Conservation (phyloP, 495 filamentous ascomycete species). For the Xeromyces bisporus region DNA sequence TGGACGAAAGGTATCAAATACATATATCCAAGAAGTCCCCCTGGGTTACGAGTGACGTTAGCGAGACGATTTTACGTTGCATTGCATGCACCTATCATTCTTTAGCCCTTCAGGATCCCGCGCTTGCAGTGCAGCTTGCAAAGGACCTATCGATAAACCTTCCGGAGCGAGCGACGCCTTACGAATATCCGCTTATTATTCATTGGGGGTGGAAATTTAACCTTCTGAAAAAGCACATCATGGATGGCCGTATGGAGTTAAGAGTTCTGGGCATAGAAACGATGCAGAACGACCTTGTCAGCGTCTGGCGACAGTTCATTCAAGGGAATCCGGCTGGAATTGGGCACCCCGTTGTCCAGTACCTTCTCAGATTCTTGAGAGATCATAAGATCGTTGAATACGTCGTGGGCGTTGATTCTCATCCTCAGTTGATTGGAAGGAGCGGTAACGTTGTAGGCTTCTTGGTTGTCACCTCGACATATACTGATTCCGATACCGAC, state of each 20-base stretch:
- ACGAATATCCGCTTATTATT: constrained; percentile 27
- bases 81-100: constrained; percentile 13
- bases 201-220: constrained; percentile 52
- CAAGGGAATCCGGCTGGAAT: constrained; percentile 18
- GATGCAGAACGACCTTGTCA: constrained; percentile 58
- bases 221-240: constrained; percentile 50
- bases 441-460: constrained; percentile 77
- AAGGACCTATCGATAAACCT: constrained; percentile 24
- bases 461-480: constrained; percentile 63
- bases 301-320: constrained; percentile 38
- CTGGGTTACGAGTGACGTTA: constrained; percentile 21
- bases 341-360: constrained; percentile 39
- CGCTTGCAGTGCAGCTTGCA: constrained; percentile 17
- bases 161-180: constrained; percentile 11
- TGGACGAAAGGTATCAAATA: constrained; percentile 19
- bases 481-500: constrained; percentile 56
- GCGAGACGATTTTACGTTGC: constrained; percentile 13
- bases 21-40: constrained; percentile 24
- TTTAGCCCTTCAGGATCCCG: constrained; percentile 8
- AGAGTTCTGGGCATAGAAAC: constrained; percentile 52
- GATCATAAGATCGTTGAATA: constrained; percentile 58
- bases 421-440: constrained; percentile 70
- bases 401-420: constrained; percentile 78
- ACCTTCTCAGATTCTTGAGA: constrained; percentile 48
- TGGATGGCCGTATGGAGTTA: constrained; percentile 77